Base-by-base conservation (phyloP, 73 alveolate species). In the Blepharisma japonicum region DNA sequence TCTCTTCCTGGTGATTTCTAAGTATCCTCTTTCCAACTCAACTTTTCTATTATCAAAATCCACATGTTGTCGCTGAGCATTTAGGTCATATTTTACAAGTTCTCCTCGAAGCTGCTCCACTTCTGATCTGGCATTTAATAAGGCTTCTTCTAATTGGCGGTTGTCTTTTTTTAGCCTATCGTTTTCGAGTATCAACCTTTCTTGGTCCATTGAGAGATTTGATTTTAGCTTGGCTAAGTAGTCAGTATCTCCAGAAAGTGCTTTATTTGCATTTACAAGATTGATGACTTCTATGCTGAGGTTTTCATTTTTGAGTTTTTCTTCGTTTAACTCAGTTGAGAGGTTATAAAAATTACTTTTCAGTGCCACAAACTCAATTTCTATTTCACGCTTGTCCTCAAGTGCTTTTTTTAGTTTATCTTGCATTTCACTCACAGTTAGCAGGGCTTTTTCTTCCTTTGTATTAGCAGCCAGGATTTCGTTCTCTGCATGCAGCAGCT, bases 401-500 rank as follows among this genome's bases (percentile, higher is more conserved):
- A 79, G 51, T 9, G 91, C 90, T 56, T 87, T 94, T 68, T 86
- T 77, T 18, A 92, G 85, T 77, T 78, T 81, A 38, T 92, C 98
- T 56, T 92, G 72, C n/a, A 90, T 82, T 38, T 88, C 92, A 45
- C 86, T 77, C 20, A 88, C 82, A 20, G 81, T 78, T 39, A 82
- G 80, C 50, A 80, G 81, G 7, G 98, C 95, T 56, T 92, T 84
- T 77, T 92, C 98, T 54, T 92, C 98, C 55, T 91, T 92, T 18
- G 87, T 85, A 80, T 94, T 92, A 27, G 96, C 77, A 49, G 88
- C 96, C 5, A 92, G 89, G 18, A 96, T 78, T 82, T 96, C 99
- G 77, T 92, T 91, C 72, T 96, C 99, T 42, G 98, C 98, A 85
- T 96, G 97, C 32, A 96, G 87, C 51, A 96, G 89, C 83, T 93